Evolutionary conservation across 164 flowering plant species (phyloP), one percentile per base, ranked within the genome.

Genomic region (Stephania japonica): DNA sequence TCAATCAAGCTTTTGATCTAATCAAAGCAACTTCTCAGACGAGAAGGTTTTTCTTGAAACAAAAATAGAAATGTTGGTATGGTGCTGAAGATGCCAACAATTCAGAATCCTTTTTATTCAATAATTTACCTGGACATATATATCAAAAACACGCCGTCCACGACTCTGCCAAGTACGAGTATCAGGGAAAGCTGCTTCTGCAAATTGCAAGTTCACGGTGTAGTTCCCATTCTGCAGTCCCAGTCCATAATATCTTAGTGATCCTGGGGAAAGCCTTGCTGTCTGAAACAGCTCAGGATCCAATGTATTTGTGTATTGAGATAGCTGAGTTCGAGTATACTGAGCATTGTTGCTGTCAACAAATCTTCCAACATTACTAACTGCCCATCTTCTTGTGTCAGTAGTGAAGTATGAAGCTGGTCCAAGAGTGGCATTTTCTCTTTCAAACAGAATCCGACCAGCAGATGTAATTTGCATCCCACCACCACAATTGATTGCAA

Each of bases 141-240:
- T 78, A 77, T 94, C 88, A 74, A 94, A 94, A 50, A 85, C 78
- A 50, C 97, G 94, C 78, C 88, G 87, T 72, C 97, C 97, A 70
- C 79, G 82, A 73, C 92, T 87, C 80, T 74, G 44, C 97, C 94
- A 90, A 68, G 86, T 74, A 4, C 12, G 74, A 25, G 87, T 0
- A 62, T 76, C 70, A 0, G 25, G 19, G 49, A 85, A 75, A 23
- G 59, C 76, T 53, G 65, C 76, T 77, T 94, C 98, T 0, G 94
- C 88, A 81, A 94, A 94, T 73, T 85, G 88, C 59, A 94, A 83
- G 42, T 42, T 82, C 21, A 95, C 85, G 53, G 75, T 91, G 84
- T 95, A 93, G 75, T 81, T 81, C 7, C 99, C 99, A 77, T 94
- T 92, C 77, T 92, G 82, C 67, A 92, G 94, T 47, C 99, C 98